Conservation (phyloP, 768 basidiomycete genomes). For the Mycena sanguinolenta region DNA sequence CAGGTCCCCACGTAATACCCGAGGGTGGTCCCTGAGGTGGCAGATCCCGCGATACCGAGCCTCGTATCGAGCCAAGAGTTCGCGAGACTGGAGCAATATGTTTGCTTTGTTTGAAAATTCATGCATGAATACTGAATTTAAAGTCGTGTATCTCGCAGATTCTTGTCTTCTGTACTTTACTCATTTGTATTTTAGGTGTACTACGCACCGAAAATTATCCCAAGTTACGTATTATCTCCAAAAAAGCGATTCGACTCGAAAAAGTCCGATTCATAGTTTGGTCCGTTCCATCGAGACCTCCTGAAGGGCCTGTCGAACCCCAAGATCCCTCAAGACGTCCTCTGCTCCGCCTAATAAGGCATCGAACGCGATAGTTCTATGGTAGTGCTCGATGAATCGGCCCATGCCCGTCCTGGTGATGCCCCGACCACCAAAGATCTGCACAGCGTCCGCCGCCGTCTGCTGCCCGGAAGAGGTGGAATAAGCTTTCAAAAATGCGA, state of each 20-base stretch:
- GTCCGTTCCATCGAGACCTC: constrained; percentile 72
- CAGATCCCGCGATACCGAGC: no score
- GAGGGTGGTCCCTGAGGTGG: no score
- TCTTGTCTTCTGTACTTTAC: constrained; percentile 5
- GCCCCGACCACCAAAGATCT: constrained; percentile 89
- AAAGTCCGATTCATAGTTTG: neutral
- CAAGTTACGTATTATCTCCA: neutral
- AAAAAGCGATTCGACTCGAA: neutral
- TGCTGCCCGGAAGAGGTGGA: constrained; percentile 73
- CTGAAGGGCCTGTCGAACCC: constrained; percentile 76
- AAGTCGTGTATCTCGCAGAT: constrained; percentile 15
- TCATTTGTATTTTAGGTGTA: constrained; percentile 6
- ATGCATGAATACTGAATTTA: constrained; percentile 15
- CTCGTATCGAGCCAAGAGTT: constrained; percentile 29
- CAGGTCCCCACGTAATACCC: no score
- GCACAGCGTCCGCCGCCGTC: constrained; percentile 69
- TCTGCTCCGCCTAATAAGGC: constrained; percentile 82
- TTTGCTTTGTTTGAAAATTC: constrained; percentile 14
- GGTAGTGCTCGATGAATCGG: constrained; percentile 72
- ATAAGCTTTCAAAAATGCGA: constrained; percentile 81
- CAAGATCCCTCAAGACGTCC: constrained; percentile 74
- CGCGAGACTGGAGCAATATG: constrained; percentile 26
- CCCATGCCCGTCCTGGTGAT: constrained; percentile 90
- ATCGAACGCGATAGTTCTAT: constrained; percentile 53
- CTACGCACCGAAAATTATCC: constrained; percentile 8